These are phyloP conservation scores for Colletotrichum chlorophyti DNA, from an alignment of 2,329 filamentous ascomycete genomes.

Conservation along the genomic window DNA sequence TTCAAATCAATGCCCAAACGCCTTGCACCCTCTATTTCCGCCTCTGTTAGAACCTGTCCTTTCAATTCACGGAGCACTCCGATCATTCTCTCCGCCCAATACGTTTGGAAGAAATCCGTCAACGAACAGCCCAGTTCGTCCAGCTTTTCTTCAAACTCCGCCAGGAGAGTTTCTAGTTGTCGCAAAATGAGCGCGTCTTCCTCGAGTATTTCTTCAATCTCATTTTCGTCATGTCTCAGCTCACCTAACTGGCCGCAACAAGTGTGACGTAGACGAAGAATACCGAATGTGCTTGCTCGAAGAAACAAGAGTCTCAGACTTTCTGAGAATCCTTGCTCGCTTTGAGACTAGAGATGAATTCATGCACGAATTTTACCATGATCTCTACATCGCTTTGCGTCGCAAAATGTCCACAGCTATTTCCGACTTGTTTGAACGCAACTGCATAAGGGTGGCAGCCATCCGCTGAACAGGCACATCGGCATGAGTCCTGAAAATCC, in stretches of 20 bases:
- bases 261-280: neutral
- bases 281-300: neutral
- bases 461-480: neutral
- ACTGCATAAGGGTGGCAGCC: neutral
- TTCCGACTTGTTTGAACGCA: neutral
- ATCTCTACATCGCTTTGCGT: neutral
- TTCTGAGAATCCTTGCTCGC: neutral
- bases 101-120: neutral
- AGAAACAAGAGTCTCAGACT: fast-evolving
- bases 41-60: no score
- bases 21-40: no score
- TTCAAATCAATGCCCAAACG: no score
- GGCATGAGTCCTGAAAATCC: neutral
- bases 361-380: neutral
- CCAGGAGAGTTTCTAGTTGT: neutral
- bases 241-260: neutral
- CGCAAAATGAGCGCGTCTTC: neutral
- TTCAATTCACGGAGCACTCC: neutral
- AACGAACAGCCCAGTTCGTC: neutral
- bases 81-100: neutral
- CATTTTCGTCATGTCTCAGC: neutral
- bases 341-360: no score
- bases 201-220: neutral
- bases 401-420: neutral
- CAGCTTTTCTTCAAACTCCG: neutral